phyloP scores from a whole-genome alignment of 257 asterid species.

The Nemophila menziesii region DNA sequence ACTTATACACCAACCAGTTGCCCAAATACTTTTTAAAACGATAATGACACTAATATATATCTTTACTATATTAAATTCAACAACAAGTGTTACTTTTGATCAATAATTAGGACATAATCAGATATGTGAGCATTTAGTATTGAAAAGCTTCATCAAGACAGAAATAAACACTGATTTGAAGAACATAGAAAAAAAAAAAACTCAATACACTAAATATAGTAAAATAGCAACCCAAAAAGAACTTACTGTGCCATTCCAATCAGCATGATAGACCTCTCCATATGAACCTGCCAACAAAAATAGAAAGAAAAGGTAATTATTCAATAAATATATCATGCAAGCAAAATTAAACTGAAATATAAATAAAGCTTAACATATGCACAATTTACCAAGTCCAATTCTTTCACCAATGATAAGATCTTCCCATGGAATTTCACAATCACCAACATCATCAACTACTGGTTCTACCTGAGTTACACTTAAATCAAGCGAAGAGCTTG shows the following conservation, averaged over 20 bases:
- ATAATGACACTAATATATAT: no score
- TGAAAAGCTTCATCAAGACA: no score
- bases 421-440: slow-evolving; percentile 97
- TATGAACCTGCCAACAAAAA: slow-evolving; percentile 65
- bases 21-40: no score
- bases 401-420: slow-evolving; percentile 93
- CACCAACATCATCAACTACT: slow-evolving; percentile 86
- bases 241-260: slow-evolving; percentile 99
- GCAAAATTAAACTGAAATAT: neutral
- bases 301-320: neutral
- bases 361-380: slow-evolving; percentile 6
- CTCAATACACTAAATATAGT: neutral
- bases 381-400: slow-evolving; percentile 84
- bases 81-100: no score
- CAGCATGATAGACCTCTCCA: slow-evolving; percentile 98
- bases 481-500: slow-evolving; percentile 28
- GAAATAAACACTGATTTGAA: no score
- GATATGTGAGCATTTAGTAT: no score
- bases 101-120: no score
- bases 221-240: slow-evolving; percentile 13
- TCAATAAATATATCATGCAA: neutral
- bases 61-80: no score
- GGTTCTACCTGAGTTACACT: slow-evolving; percentile 34
- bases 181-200: no score
- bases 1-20: no score